Percentiles rank a stretch among this genome's conserved stretches.
Conservation (phyloP, 345 rosid species). For the Nasturtium officinale region DNA sequence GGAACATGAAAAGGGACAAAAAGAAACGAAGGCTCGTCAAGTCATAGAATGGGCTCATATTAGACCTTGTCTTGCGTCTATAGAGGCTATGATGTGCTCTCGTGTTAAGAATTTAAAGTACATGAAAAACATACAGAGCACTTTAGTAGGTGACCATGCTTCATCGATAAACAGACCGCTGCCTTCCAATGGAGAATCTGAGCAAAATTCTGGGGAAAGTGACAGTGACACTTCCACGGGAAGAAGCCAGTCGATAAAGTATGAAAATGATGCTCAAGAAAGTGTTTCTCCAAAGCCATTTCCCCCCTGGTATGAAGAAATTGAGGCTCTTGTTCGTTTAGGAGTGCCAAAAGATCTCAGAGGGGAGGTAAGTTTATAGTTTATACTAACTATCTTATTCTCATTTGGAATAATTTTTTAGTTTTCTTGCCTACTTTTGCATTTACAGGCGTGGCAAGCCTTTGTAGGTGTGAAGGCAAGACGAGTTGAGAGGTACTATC, state of each 20-base stretch:
- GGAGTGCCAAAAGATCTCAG: constrained; percentile 96
- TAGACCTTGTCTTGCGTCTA: constrained; percentile 62
- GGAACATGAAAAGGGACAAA: constrained; percentile 41
- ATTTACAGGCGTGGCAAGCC: constrained; percentile 91
- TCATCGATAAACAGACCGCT: constrained; percentile 45
- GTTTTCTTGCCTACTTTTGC: constrained; percentile 22
- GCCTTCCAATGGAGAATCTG: constrained; percentile 47
- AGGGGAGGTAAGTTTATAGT: constrained; percentile 69
- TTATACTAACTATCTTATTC: constrained; percentile 20
- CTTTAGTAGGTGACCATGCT: constrained; percentile 42
- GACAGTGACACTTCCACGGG: constrained; percentile 39
- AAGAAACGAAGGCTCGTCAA: constrained; percentile 47
- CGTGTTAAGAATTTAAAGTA: constrained; percentile 57
- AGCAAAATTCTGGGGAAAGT: constrained; percentile 46
- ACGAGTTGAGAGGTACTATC: constrained; percentile 74
- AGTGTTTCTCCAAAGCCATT: constrained; percentile 48
- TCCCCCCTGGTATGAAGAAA: constrained; percentile 76
- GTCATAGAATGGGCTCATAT: constrained; percentile 62
- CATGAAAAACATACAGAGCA: constrained; percentile 41
- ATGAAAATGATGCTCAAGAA: constrained; percentile 35
- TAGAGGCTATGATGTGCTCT: constrained; percentile 73
- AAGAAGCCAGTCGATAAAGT: constrained; percentile 31
- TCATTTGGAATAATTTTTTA: background rate
- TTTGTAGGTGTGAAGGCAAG: constrained; percentile 90
- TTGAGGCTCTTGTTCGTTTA: constrained; percentile 85